Percentiles rank a stretch among this genome's conserved stretches.
These are phyloP conservation scores for Kalmusia sp. DNA, from an alignment of 2,329 filamentous ascomycete genomes.

Conservation along the genomic window DNA sequence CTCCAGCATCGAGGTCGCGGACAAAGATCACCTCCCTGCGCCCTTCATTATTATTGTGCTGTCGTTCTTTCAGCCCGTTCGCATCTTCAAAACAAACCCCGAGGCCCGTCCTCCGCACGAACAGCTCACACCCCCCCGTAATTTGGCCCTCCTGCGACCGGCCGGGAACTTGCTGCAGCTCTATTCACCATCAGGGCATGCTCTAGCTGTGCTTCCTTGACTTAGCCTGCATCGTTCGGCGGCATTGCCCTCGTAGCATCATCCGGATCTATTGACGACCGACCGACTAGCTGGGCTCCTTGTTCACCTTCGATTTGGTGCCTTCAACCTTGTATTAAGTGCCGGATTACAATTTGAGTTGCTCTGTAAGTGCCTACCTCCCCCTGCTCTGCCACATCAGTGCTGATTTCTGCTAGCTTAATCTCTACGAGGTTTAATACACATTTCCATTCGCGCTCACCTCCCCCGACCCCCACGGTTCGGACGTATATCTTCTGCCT, in stretches of 20 bases:
- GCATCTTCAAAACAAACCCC: conserved; percentile 41
- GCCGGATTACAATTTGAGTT: conserved; percentile 35
- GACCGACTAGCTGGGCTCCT: conserved; percentile 29
- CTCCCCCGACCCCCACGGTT: conserved; percentile 32
- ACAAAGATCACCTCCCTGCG: conserved; percentile 41
- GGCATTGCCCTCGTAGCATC: conserved; percentile 22
- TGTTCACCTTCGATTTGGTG: conserved; percentile 34
- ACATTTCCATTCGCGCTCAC: conserved; percentile 32
- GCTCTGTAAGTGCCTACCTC: conserved; percentile 31
- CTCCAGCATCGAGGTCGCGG: conserved; percentile 38
- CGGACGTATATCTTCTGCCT: conserved; percentile 42
- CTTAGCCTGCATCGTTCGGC: conserved; percentile 19
- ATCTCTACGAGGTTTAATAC: conserved; percentile 41
- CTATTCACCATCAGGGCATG: conserved; percentile 20
- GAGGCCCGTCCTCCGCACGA: conserved; percentile 28
- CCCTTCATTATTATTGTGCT: conserved; percentile 47
- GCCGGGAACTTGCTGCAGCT: conserved; percentile 23
- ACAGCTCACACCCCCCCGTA: conserved; percentile 29
- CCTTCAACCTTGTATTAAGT: conserved; percentile 32
- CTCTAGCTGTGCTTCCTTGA: conserved; percentile 19
- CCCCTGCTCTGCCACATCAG: not conserved
- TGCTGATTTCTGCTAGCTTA: conserved; percentile 26
- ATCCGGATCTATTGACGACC: conserved; percentile 21
- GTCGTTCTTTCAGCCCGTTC: conserved; percentile 45
- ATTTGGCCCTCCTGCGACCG: conserved; percentile 30